Percentiles rank a stretch among this genome's conserved stretches.
Conservation (phyloP, 768 basidiomycete genomes). For the Kwoniella newhampshirensis region DNA sequence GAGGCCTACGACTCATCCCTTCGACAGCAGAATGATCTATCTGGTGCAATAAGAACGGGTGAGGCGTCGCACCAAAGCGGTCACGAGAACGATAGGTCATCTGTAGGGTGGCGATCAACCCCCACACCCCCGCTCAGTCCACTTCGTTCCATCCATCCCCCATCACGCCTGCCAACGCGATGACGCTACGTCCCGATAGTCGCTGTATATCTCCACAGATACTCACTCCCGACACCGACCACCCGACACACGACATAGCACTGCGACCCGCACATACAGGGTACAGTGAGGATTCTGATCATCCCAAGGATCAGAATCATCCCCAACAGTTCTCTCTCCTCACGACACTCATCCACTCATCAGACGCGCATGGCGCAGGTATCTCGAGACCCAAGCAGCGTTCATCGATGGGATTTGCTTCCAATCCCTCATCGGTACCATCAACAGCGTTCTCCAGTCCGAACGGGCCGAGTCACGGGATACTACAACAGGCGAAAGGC, state of each 20-base stretch:
- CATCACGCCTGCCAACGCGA: background rate
- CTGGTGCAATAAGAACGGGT: no score
- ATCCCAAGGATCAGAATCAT: background rate
- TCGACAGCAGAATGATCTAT: no score
- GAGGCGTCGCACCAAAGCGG: no score
- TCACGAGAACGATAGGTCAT: no score
- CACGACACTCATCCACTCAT: conserved; percentile 11
- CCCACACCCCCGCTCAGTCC: no score
- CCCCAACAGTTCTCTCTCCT: conserved; percentile 12
- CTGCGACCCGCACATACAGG: background rate
- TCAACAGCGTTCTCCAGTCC: conserved; percentile 35
- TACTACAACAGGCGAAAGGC: conserved; percentile 9
- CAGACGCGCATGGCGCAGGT: background rate
- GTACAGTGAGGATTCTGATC: conserved; percentile 4
- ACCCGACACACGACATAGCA: background rate
- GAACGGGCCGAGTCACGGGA: conserved; percentile 16
- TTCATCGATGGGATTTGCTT: background rate
- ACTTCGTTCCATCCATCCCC: background rate
- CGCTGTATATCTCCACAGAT: conserved; percentile 11
- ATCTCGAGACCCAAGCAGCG: background rate
- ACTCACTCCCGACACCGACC: conserved; percentile 12
- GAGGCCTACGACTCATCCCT: no score
- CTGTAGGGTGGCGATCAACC: no score
- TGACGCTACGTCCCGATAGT: background rate
- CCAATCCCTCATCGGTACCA: conserved; percentile 25